Evolutionary conservation across 352 stramenopile genomes (phyloP).

Genomic region (Blastocystis hominis): DNA sequence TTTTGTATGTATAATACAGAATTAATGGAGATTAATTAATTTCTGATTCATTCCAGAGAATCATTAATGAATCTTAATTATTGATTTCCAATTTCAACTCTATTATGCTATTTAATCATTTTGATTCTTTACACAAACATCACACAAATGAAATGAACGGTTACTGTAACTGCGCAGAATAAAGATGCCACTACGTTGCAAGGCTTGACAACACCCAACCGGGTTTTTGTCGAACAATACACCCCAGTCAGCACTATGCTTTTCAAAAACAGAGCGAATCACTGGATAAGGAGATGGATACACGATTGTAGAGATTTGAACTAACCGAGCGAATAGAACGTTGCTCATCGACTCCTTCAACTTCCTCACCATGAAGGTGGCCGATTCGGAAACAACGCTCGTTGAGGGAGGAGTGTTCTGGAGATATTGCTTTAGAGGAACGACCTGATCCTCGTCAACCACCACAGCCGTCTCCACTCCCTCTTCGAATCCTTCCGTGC

Average conservation of each 20-base stretch:
- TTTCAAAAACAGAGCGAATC: not conserved
- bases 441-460: not conserved
- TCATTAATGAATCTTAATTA: too few relatives aligned
- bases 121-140: not conserved
- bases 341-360: not conserved
- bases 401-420: not conserved
- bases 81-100: too few relatives aligned
- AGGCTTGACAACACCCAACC: not conserved
- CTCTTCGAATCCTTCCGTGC: not conserved
- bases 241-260: not conserved
- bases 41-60: too few relatives aligned
- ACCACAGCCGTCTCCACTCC: not conserved
- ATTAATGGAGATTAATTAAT: too few relatives aligned
- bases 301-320: not conserved
- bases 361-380: not conserved
- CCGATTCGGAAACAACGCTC: not conserved
- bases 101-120: too few relatives aligned
- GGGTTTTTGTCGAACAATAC: slow-evolving; percentile 7
- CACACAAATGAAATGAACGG: slow-evolving; percentile 15
- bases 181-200: not conserved
- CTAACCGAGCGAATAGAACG: not conserved
- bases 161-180: not conserved
- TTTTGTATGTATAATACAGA: too few relatives aligned
- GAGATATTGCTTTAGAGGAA: not conserved
- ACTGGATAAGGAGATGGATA: slow-evolving; percentile 9